phyloP scores from a whole-genome alignment of 116 monocot species.

The Phalaenopsis hybrid region DNA sequence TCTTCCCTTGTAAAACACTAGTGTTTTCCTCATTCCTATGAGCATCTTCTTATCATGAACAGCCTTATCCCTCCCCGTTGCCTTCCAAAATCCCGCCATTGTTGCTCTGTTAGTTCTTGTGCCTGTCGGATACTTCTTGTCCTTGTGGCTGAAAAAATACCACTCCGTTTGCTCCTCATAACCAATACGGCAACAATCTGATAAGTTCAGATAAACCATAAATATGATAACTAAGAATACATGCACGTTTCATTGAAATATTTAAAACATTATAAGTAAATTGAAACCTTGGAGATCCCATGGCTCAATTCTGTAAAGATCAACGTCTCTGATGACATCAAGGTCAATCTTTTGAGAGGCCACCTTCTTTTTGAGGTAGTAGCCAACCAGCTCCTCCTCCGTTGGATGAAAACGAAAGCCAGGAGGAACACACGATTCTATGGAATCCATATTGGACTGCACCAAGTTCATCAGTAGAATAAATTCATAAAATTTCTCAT shows the following conservation, averaged over 20 bases:
- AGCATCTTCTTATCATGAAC: conserved; percentile 39
- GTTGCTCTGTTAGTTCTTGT: conserved; percentile 54
- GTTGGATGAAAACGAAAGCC: conserved; percentile 57
- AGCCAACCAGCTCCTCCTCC: conserved; percentile 55
- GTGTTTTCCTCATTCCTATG: conserved; percentile 53
- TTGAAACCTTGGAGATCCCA: conserved; percentile 50
- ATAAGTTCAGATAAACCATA: neutral
- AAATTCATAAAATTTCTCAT: neutral
- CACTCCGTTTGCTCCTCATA: conserved; percentile 58
- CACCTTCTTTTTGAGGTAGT: conserved; percentile 59
- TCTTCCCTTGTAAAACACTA: conserved; percentile 52
- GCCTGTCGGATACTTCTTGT: conserved; percentile 58
- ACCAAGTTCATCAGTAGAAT: neutral
- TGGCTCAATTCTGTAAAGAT: conserved; percentile 56
- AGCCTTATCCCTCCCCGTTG: conserved; percentile 49
- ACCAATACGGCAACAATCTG: conserved; percentile 45
- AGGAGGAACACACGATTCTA: conserved; percentile 56
- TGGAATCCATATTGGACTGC: conserved; percentile 26
- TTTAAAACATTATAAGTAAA: too few species aligned
- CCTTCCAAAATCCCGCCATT: conserved; percentile 58
- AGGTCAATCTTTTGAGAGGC: conserved; percentile 62
- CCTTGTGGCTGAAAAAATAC: conserved; percentile 71
- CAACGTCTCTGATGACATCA: conserved; percentile 51
- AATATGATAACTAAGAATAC: neutral
- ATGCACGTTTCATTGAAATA: neutral